phyloP scores from a whole-genome alignment of 2,329 filamentous ascomycete genomes.

The Calonectria crousiana region DNA sequence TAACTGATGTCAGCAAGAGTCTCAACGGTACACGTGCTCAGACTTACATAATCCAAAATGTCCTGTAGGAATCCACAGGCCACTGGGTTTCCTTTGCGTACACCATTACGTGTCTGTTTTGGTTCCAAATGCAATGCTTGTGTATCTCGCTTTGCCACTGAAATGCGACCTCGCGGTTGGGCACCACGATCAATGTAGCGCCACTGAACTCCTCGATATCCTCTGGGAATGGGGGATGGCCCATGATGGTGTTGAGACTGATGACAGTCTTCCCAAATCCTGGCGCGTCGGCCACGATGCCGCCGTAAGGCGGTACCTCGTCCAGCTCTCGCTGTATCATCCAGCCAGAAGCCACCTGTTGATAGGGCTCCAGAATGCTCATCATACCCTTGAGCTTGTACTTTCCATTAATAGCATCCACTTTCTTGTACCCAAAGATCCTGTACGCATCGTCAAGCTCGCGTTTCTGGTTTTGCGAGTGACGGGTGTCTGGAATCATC shows the following conservation, averaged over 20 bases:
- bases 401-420: neutral
- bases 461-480: conserved; percentile 11
- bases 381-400: conserved; percentile 38
- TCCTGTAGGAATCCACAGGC: too few species aligned
- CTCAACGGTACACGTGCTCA: neutral
- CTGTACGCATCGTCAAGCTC: conserved; percentile 32
- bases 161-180: conserved; percentile 29
- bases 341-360: conserved; percentile 64
- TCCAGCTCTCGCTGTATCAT: conserved; percentile 65
- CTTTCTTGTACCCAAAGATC: conserved; percentile 36
- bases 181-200: conserved; percentile 50
- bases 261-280: conserved; percentile 79
- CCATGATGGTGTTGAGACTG: conserved; percentile 79
- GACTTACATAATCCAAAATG: conserved; percentile 28
- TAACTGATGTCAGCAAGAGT: conserved; percentile 21
- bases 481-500: conserved; percentile 33
- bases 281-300: conserved; percentile 72
- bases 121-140: conserved; percentile 34
- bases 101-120: neutral
- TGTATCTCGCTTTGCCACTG: conserved; percentile 48
- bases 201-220: conserved; percentile 51
- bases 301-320: conserved; percentile 62
- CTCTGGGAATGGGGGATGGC: conserved; percentile 60
- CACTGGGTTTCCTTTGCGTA: conserved; percentile 18
- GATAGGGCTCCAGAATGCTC: conserved; percentile 57